phyloP scores from a whole-genome alignment of 192 early-diverging fungal species.

The Geranomyces michiganensis region DNA sequence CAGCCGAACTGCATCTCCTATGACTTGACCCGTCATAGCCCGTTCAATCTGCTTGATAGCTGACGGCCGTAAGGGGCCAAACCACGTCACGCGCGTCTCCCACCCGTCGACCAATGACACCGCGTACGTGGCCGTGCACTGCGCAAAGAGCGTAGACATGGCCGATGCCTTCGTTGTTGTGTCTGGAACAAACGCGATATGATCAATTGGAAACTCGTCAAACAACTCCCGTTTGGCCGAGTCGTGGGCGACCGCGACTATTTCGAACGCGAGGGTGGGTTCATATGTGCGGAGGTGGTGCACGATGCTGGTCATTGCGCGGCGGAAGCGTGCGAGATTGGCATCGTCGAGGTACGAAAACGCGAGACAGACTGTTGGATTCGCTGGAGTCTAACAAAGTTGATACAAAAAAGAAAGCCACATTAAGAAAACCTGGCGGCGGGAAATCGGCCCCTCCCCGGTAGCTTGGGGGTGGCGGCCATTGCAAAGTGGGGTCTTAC shows the following conservation, averaged over 20 bases:
- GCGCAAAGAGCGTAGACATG: neutral
- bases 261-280: neutral
- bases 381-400: neutral
- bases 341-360: constrained; percentile 9
- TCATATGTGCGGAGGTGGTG: constrained; percentile 22
- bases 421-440: too few relatives aligned
- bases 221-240: neutral
- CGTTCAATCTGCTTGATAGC: neutral
- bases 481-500: too few relatives aligned
- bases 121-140: constrained; percentile 1
- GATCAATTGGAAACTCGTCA: constrained; percentile 12
- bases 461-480: too few relatives aligned
- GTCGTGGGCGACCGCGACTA: neutral
- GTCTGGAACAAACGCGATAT: neutral
- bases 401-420: neutral
- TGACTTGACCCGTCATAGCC: neutral
- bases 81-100: constrained; percentile 7
- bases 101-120: constrained; percentile 9
- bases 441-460: neutral
- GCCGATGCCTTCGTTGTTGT: neutral
- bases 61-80: neutral
- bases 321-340: neutral
- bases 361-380: neutral
- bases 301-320: constrained; percentile 7
- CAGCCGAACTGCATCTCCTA: neutral